Base-by-base conservation (phyloP, 805 yeast genomes). In the Wickerhamomyces pijperi region DNA sequence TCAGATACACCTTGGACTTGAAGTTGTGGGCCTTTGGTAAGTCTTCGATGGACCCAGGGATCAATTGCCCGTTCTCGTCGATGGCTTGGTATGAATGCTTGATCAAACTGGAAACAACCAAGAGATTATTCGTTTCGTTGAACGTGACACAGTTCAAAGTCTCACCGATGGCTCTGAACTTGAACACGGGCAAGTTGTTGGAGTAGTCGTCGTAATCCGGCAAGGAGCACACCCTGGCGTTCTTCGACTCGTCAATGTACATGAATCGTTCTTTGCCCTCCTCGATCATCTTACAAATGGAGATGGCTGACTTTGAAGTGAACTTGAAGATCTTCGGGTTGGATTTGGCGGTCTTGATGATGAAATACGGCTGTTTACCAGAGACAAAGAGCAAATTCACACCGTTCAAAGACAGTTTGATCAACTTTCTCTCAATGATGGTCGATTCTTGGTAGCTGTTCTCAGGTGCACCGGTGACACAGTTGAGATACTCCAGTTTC, bases 391-490 rank as follows among this genome's bases (percentile, higher is more conserved):
- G 70, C 15, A 76, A 67, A 1, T 77, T 68, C 42, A 68, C 66
- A 1, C 78, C 83, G 45, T 72, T 72, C 36, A 77, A 62, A 42
- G 74, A 68, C 68, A 44, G 82, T 60, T 54, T 77, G 68, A 40
- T 75, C 72, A 59, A 79, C 61, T 42, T 72, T 57, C 92, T 70
- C 56, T 83, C 94, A 35, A 82, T 70, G 5, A 67, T 67, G 1
- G 80, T 81, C 43, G 44, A 58, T 42, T 72, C 67, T 1, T 82
- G 68, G 49, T 76, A 80, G 1, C 88, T 82, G 55, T 82, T 82
- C 40, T 76, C 81, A 2, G 92, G 90, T 1, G 90, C 92, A 40
- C 94, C 94, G 1, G 85, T 76, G 11, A 80, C 67, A 4, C 67
- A 65, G 45, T 47, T 68, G 60, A 49, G 36, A 12, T 25, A 25